Evolutionary conservation across 805 yeast species (phyloP).

Genomic region (Lipomyces yamanashiensis): DNA sequence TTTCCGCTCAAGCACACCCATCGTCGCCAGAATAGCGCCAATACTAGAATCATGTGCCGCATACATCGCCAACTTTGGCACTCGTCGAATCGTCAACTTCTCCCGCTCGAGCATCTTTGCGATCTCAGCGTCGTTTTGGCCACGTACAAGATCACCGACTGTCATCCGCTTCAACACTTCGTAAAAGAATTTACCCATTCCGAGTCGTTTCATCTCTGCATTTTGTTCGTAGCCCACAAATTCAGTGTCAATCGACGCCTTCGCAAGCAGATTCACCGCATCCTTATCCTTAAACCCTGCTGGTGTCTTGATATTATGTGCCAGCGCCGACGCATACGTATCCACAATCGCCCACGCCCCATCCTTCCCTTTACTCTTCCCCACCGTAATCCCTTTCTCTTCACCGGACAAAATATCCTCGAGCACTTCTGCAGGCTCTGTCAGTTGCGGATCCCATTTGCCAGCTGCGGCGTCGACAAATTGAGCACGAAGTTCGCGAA

Average conservation of each 20-base stretch:
- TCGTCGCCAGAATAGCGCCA: conserved; percentile 35
- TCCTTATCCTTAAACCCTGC: conserved; percentile 19
- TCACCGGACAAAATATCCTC: conserved; percentile 12
- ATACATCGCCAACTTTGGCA: conserved; percentile 32
- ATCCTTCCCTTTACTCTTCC: conserved; percentile 8
- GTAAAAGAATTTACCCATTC: conserved; percentile 35
- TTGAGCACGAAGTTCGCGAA: conserved; percentile 27
- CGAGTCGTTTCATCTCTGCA: conserved; percentile 22
- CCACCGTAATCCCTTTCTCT: conserved; percentile 21
- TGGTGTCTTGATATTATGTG: conserved; percentile 27
- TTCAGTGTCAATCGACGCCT: conserved; percentile 31
- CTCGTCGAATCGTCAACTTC: neutral
- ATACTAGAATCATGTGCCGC: conserved; percentile 38
- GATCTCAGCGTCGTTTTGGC: conserved; percentile 20
- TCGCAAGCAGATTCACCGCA: conserved; percentile 22
- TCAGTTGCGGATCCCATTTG: conserved; percentile 36
- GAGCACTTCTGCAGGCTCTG: conserved; percentile 18
- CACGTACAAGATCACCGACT: conserved; percentile 19
- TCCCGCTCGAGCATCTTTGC: conserved; percentile 15
- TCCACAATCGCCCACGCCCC: conserved; percentile 34
- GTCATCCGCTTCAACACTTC: conserved; percentile 33
- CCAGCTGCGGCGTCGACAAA: conserved; percentile 28
- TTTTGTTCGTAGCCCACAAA: conserved; percentile 24
- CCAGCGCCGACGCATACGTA: conserved; percentile 31
- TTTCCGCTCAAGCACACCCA: conserved; percentile 35